Evolutionary conservation across 148 eudicot genomes (phyloP), one percentile per base, ranked within the genome.

Genomic region (Cornus controversa): DNA sequence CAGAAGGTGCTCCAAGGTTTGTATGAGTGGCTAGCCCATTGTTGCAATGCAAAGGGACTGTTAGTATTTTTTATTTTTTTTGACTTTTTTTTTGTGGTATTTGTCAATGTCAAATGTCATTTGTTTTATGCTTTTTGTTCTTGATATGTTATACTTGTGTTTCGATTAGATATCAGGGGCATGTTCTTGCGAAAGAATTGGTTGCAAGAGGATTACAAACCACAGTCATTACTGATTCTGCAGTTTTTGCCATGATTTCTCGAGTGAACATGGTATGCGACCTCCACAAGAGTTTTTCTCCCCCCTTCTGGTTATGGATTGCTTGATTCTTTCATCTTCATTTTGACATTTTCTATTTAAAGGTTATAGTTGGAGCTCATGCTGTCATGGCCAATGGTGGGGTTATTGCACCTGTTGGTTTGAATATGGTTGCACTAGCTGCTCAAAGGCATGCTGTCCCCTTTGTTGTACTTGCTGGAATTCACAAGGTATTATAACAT

Each of bases 351-450:
- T 40, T 42, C 70, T 27, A 37, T 78, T 57, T 75, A 62, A 77
- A 96, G 99, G 99, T 96, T 60, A 92, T 96, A 72, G 99, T 96
- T 70, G 99, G 99, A 88, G 98, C 99, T 87, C 99, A 96, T 88
- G 98, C 97, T 77, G 89, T 96, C 80, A 96, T 96, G 99, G 97
- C 98, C 60, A 96, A 96, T 88, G 99, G 99, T 74, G 98, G 99
- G 72, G 84, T 96, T 74, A 86, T 96, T 70, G 97, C 99, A 74
- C 98, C 98, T 69, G 97, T 96, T 84, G 99, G 99, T 70, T 83
- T 96, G 87, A 93, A 96, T 88, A 92, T 96, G 99, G 93, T 93
- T 75, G 99, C 99, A 75, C 87, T 96, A 70, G 98, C 99, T 40
- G 99, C 99, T 78, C 94, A 96, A 85, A 92, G 98, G 83, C 99